A percentile compares a stretch with the other conserved stretches of the same genome.
Conservation (phyloP, 2,329 filamentous ascomycete species). For the Aspergillus thermomutatus region DNA sequence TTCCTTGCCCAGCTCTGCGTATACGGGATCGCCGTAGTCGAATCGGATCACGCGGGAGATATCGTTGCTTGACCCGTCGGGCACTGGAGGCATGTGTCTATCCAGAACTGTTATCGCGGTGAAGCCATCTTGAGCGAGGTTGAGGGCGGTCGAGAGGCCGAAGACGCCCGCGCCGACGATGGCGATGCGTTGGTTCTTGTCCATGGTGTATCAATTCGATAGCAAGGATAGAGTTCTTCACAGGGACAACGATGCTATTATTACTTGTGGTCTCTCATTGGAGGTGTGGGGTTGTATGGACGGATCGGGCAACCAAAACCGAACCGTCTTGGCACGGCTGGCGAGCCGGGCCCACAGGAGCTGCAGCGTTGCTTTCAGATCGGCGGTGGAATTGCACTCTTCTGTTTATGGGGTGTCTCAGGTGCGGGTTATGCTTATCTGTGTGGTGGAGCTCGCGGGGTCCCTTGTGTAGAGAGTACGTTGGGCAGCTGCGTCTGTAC, state of each 20-base stretch:
- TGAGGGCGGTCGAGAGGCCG: constrained; percentile 25
- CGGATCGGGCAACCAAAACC: not conserved
- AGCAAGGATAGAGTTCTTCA: not conserved
- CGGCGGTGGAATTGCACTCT: not conserved
- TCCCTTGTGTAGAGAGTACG: not conserved
- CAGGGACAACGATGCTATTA: not conserved
- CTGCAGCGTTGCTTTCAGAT: too few species aligned
- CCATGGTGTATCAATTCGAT: constrained; percentile 5
- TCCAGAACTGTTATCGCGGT: constrained; percentile 30
- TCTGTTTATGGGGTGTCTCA: not conserved
- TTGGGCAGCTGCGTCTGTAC: not conserved
- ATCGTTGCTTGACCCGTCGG: constrained; percentile 39
- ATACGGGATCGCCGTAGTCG: constrained; percentile 73
- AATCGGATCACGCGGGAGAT: constrained; percentile 39
- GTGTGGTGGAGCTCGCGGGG: not conserved
- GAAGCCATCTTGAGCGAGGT: constrained; percentile 23
- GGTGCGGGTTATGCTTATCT: not conserved
- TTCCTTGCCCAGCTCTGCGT: constrained; percentile 65
- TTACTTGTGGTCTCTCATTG: not conserved
- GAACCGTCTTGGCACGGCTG: not conserved
- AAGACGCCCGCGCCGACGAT: constrained; percentile 28
- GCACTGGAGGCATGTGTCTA: constrained; percentile 31
- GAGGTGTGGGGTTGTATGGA: not conserved
- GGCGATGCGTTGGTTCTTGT: constrained; percentile 22
- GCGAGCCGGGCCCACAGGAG: not conserved